Evolutionary conservation across 2,329 filamentous ascomycete genomes (phyloP), one percentile per base, ranked within the genome.

Genomic region (Colletotrichum sublineola): DNA sequence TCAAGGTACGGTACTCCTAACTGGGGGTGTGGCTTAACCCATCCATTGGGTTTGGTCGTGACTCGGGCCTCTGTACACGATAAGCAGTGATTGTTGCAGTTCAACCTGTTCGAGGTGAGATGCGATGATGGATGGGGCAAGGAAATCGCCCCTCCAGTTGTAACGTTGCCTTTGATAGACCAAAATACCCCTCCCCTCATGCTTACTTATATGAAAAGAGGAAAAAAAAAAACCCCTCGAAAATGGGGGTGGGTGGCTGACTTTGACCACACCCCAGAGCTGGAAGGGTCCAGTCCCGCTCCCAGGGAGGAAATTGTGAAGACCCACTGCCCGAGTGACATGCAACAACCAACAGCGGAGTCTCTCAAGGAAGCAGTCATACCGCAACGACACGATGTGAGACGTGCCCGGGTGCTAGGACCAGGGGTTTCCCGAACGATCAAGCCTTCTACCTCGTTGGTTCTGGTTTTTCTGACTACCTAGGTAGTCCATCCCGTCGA

Each of bases 121-220:
- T 50, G 46, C 9, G 48, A 29, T 33, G 24, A 9, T 38, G 50
- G 64, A 65, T 48, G 60, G 48, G 40, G 63, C 46, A 71, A 50
- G 33, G 57, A 33, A 69, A 56, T 60, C 53, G 65, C 69, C 70
- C 60, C 70, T 65, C 66, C 70, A 69, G 70, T 14, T 73, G 70
- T 65, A 73, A 73, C 70, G 70, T 73, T 73, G 70, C 70, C 60
- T 73, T 44, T 65, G 66, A 62, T 64, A 70, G 55, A 50, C 38
- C 46, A 40, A 42, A 40, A 40, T 24, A 33, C 48, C 29, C 38
- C 61, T 29, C 33, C 36, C 31, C 48, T 56, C 36, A 15, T 38
- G 20, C 15, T 5, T n/a, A 7, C 15, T 5, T n/a, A 7, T 24
- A 24, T 24, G 24, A 24, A 24, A 36, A 29, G 15, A 46, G 14